These are phyloP conservation scores for Cyclotella choctawhatcheeana DNA, from an alignment of 108 stramenopile genomes.

Conservation along the genomic window DNA sequence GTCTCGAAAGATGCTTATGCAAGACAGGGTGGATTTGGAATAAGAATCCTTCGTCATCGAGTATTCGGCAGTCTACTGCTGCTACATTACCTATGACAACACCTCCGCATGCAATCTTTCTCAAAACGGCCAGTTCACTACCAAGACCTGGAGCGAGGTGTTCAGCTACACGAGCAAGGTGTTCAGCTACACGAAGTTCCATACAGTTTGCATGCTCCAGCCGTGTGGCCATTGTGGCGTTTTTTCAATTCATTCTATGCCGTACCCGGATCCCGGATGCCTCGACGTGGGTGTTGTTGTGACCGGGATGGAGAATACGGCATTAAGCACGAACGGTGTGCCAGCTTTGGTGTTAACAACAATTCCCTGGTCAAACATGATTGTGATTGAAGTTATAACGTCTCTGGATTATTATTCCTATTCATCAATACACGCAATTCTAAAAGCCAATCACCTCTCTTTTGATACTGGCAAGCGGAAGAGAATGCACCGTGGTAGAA, in stretches of 20 bases:
- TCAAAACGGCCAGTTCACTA: slow-evolving; percentile 32
- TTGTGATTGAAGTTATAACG: slow-evolving; percentile 58
- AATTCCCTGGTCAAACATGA: slow-evolving; percentile 61
- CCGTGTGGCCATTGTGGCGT: slow-evolving; percentile 72
- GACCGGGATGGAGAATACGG: background rate
- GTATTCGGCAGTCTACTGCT: background rate
- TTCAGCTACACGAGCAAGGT: too few species aligned
- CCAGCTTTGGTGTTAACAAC: slow-evolving; percentile 6
- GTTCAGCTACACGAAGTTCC: slow-evolving; percentile 65
- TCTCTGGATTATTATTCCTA: slow-evolving; percentile 3
- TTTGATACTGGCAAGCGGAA: slow-evolving; percentile 72
- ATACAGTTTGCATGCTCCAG: slow-evolving; percentile 64
- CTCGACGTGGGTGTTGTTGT: slow-evolving; percentile 27
- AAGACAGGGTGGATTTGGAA: slow-evolving; percentile 6
- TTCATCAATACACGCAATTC: slow-evolving; percentile 9
- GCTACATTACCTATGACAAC: background rate
- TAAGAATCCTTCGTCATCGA: slow-evolving; percentile 2
- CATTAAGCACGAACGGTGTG: background rate
- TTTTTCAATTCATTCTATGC: slow-evolving; percentile 79
- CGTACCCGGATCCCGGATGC: slow-evolving; percentile 47
- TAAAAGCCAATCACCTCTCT: slow-evolving; percentile 32
- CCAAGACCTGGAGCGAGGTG: slow-evolving; percentile 72
- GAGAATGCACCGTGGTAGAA: slow-evolving; percentile 81
- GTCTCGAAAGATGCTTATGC: background rate
- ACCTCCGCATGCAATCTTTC: slow-evolving; percentile 31